A percentile compares a stretch with the other conserved stretches of the same genome.
Conservation (phyloP, 352 stramenopile genomes). For the Phytophthora uliginosa region DNA sequence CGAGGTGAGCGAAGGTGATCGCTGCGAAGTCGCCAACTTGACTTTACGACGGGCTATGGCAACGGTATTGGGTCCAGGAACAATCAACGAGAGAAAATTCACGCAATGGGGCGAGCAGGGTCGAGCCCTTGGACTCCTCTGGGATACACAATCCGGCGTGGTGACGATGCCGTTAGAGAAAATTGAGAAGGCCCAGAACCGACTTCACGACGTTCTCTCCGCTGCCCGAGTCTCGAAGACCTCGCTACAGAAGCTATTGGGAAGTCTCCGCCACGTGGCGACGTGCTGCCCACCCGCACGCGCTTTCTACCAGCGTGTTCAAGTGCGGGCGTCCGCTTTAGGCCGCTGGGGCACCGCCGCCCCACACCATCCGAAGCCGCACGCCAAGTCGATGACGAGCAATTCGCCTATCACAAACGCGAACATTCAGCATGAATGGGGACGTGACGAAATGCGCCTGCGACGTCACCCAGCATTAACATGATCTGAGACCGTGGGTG, state of each 20-base stretch:
- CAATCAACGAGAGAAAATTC: neutral
- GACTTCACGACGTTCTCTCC: neutral
- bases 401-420: neutral
- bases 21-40: neutral
- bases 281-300: neutral
- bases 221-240: neutral
- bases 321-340: neutral
- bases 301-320: neutral
- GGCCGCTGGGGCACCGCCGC: neutral
- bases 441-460: neutral
- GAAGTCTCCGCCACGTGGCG: neutral
- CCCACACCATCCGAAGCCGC: conserved; percentile 5
- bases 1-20: no score
- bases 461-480: neutral
- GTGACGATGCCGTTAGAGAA: neutral
- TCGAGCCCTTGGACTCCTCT: no score
- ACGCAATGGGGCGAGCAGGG: neutral
- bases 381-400: conserved; percentile 1
- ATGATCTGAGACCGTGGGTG: neutral
- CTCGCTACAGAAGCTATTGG: neutral
- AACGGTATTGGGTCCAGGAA: neutral
- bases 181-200: neutral
- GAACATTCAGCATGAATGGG: conserved; percentile 11
- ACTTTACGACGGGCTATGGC: neutral
- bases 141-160: no score